Base-by-base conservation (phyloP, 1,284 basidiomycete genomes). In the Baeospora myosura region DNA sequence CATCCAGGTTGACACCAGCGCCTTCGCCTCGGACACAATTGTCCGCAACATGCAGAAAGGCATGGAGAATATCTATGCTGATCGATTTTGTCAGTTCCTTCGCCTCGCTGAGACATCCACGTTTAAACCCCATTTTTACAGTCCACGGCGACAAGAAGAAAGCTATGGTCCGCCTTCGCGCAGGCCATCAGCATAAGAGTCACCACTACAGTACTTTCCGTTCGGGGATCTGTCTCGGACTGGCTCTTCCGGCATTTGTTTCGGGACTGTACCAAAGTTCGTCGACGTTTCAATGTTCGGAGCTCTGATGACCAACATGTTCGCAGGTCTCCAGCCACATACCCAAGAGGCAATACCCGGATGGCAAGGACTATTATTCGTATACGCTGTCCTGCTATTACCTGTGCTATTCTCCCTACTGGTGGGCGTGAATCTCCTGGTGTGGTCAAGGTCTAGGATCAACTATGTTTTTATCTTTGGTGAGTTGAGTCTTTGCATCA, bases 401-500 rank as follows among this genome's bases (percentile, higher is more conserved):
- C 91, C 92, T 0, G 70, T 83, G 2, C 49, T 95, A 4, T 89
- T 97, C 56, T 69, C 78, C 0, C 54, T 94, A 24, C 65, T 96
- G 0, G 78, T 97, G 35, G 88, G 87, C 20, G 46, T 88, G 31
- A 95, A 98, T 58, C 53, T 97, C 7, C 54, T 81, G 12, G 85
- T 83, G 0, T 97, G 89, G 87, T 72, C 79, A 0, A 60, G 64
- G 1, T 71, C 80, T 3, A 71, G 88, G 33, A 90, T 96, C 56
- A 96, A 95, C 59, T 92, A 92, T 49, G 73, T 80, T 16, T 95
- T 97, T 60, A 94, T 97, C 40, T 94, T 97, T 53, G 81, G 85
- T 87, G 44, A 40, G 71, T 54, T 16, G 17, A 12, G 14, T 31
- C 42, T 17, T 6, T 25, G 5, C 20, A 10, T 17, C 17, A 17